A percentile compares a stretch with the other conserved stretches of the same genome.
Evolutionary conservation across 2,329 filamentous ascomycete species (phyloP).

Genomic region (Sporothrix mexicana): DNA sequence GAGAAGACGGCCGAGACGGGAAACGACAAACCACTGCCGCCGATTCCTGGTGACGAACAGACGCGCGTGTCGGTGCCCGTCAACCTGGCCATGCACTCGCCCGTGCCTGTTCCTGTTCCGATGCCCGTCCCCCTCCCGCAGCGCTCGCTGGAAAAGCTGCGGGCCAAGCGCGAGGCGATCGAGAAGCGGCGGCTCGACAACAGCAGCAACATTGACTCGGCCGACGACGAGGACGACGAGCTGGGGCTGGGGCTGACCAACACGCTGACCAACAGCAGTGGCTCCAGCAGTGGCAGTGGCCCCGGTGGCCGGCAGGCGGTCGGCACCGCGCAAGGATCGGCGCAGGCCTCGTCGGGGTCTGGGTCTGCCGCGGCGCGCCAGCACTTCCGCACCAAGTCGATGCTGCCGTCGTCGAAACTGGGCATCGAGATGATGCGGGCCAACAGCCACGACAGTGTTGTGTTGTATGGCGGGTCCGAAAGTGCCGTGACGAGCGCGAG

Average conservation of each 20-base stretch:
- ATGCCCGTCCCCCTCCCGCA: constrained; percentile 55
- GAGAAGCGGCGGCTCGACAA: constrained; percentile 72
- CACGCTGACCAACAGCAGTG: constrained; percentile 41
- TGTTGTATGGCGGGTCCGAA: constrained; percentile 52
- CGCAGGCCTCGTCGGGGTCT: no score
- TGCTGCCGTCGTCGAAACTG: constrained; percentile 81
- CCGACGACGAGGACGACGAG: constrained; percentile 94
- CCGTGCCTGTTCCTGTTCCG: constrained; percentile 57
- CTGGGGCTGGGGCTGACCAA: constrained; percentile 58
- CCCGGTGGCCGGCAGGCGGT: no score
- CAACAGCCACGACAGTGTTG: constrained; percentile 86
- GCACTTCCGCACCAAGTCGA: constrained; percentile 61
- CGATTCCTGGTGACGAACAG: constrained; percentile 49
- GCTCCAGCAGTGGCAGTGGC: constrained; percentile 42
- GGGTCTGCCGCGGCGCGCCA: constrained; percentile 40
- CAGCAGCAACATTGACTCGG: constrained; percentile 74
- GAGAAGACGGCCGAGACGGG: no score
- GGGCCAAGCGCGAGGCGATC: constrained; percentile 73
- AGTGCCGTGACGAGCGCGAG: constrained; percentile 44
- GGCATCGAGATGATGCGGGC: constrained; percentile 98
- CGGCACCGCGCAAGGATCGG: no score
- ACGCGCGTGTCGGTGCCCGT: constrained; percentile 62
- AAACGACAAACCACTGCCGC: not conserved
- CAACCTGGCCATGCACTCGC: constrained; percentile 57
- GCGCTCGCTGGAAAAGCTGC: constrained; percentile 74